Evolutionary conservation across 345 rosid genomes (phyloP).

Genomic region (Stellera chamaejasme): DNA sequence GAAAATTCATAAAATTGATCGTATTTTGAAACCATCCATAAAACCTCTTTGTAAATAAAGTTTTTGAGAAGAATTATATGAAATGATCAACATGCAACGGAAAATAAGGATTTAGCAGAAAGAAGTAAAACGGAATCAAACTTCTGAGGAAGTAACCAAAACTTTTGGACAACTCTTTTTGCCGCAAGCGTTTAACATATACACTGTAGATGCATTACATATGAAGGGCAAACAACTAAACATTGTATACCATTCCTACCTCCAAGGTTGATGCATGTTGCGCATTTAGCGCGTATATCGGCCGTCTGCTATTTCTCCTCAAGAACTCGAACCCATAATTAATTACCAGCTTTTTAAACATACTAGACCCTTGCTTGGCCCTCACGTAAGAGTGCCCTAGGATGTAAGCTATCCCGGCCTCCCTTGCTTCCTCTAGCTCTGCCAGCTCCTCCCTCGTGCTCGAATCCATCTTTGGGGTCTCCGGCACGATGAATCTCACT

Average conservation of each 20-base stretch:
- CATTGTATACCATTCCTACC: constrained; percentile 86
- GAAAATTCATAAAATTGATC: no score
- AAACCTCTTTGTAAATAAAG: no score
- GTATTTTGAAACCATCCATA: no score
- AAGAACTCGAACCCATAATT: constrained; percentile 73
- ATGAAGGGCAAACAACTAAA: constrained; percentile 22
- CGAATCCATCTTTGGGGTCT: constrained; percentile 52
- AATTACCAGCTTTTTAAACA: constrained; percentile 58
- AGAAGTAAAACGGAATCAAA: no score
- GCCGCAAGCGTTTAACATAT: constrained; percentile 1
- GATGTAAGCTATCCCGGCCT: constrained; percentile 83
- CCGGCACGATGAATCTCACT: constrained; percentile 74
- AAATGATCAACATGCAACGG: no score
- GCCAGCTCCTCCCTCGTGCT: constrained; percentile 54
- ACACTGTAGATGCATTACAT: constrained; percentile 2
- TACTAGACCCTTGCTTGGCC: constrained; percentile 74
- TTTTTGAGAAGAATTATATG: no score
- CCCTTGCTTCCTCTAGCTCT: constrained; percentile 81
- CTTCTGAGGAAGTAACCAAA: no score
- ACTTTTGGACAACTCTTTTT: no score
- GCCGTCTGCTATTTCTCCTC: constrained; percentile 68
- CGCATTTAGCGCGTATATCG: constrained; percentile 36
- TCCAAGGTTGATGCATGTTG: constrained; percentile 85
- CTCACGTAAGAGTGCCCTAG: constrained; percentile 74
- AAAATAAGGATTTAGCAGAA: no score